Base-by-base conservation (phyloP, 768 basidiomycete genomes). In the Sistotremastrum niveocremeum region DNA sequence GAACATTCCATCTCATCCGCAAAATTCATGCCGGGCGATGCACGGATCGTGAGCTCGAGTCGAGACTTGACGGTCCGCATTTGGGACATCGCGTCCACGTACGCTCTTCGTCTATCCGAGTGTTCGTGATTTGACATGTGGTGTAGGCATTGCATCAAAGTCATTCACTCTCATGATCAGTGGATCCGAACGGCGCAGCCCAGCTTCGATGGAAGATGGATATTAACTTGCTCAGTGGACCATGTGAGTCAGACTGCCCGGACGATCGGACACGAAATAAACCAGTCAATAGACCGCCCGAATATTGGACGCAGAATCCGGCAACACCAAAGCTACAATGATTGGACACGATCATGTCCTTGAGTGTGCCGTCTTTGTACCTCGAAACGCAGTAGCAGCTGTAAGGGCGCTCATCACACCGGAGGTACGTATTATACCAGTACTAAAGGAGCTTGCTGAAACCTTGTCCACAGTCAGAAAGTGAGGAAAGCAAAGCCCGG, bases 1-100 rank as follows among this genome's bases (percentile, higher is more conserved):
- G 90, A 94, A 60, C 90, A 94, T 61, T 79, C 84, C 8, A 84
- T 94, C 41, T 91, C 90, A 7, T 77, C 79, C 30, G 88, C 82
- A 2, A 75, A 81, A 12, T 94, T 93, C 59, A 70, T 90, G 56
- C 87, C 88, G 0, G 79, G 81, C 43, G 90, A 89, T 58, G 82
- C 83, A 58, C 73, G 72, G 52, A 73, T 94, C 49, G 79, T 91
- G 51, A 88, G 84, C 44, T 84, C 88, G 1, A 90, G 89, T 62
- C 70, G 90, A 59, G 90, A 94, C 61, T 74, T 77, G 64, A 84
- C 87, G 5, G 85, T 94, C 46, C 67, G 84, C 53, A 67, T 93
- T 43, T 94, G 87, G 69, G 84, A 91, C 61, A 80, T 93, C 28
- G 75, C 84, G 39, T 81, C 83, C 44, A 84, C 83, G 87, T 90